These are phyloP conservation scores for Aspergillus pseudoviridinutans DNA, from an alignment of 2,329 filamentous ascomycete species.

Conservation along the genomic window DNA sequence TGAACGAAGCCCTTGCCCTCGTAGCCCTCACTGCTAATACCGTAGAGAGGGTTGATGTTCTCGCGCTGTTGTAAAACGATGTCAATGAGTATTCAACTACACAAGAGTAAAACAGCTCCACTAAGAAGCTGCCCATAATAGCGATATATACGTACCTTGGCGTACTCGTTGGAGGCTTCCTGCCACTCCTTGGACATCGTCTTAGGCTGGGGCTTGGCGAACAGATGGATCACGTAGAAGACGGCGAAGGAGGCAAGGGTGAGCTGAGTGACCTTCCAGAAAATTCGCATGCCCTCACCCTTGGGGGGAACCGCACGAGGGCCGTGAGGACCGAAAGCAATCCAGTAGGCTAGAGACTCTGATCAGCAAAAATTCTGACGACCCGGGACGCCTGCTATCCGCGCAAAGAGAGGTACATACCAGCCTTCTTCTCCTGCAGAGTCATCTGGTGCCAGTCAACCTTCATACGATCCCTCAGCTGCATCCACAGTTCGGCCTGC, in stretches of 20 bases:
- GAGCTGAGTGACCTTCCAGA: constrained; percentile 67
- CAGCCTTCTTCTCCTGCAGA: constrained; percentile 96
- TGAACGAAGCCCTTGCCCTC: constrained; percentile 75
- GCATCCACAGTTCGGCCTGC: constrained; percentile 99
- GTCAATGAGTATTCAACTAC: constrained; percentile 19
- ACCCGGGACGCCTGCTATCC: not conserved
- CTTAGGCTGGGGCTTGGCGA: constrained; percentile 68
- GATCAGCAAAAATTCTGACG: constrained; percentile 22
- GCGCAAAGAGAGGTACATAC: constrained; percentile 57
- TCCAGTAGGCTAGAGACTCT: constrained; percentile 78
- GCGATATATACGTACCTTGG: constrained; percentile 63
- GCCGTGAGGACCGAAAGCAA: constrained; percentile 94
- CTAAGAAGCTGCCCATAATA: not conserved
- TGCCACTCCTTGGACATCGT: constrained; percentile 98
- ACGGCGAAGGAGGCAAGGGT: constrained; percentile 63
- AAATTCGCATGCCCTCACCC: constrained; percentile 77
- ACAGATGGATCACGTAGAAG: constrained; percentile 68
- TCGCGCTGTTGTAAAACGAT: constrained; percentile 56
- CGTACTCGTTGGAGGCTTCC: constrained; percentile 88
- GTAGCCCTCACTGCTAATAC: constrained; percentile 76
- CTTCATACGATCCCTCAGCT: constrained; percentile 97
- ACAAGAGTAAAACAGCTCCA: not conserved
- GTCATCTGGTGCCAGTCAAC: constrained; percentile 94
- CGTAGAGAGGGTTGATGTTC: constrained; percentile 81
- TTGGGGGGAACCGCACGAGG: constrained; percentile 79